Conservation (phyloP, 1,284 basidiomycete species). For the Phellopilus nigrolimitatus region DNA sequence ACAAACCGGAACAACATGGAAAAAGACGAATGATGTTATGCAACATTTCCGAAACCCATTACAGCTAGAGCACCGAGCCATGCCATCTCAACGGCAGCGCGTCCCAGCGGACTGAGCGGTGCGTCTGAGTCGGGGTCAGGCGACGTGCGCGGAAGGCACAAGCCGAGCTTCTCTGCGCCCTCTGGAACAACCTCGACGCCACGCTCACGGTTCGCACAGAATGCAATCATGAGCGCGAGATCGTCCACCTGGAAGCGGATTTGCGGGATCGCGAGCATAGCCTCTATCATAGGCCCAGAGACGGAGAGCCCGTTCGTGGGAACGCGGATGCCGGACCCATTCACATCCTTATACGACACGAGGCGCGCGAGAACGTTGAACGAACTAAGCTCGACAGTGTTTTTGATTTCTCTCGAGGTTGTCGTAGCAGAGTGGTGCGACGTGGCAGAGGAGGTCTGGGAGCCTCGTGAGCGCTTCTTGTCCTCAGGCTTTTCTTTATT, state of each 20-base stretch:
- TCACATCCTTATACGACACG: slow-evolving; percentile 61
- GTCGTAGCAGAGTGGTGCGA: slow-evolving; percentile 29
- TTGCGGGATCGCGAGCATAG: slow-evolving; percentile 40
- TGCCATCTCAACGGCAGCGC: slow-evolving; percentile 74
- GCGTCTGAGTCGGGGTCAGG: slow-evolving; percentile 33
- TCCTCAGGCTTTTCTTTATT: slow-evolving; percentile 31
- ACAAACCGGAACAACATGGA: background rate
- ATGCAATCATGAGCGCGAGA: slow-evolving; percentile 45
- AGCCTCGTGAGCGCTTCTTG: slow-evolving; percentile 34
- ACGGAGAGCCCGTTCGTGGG: slow-evolving; percentile 66
- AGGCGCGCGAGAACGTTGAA: slow-evolving; percentile 68
- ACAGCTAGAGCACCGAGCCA: slow-evolving; percentile 76
- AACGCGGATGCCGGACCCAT: slow-evolving; percentile 64
- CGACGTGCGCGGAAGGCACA: slow-evolving; percentile 37
- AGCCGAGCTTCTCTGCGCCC: slow-evolving; percentile 60
- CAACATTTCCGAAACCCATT: slow-evolving; percentile 50
- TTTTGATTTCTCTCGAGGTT: slow-evolving; percentile 32
- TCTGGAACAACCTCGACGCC: slow-evolving; percentile 69
- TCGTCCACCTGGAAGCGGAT: slow-evolving; percentile 30
- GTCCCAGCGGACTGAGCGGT: slow-evolving; percentile 64
- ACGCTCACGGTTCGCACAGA: slow-evolving; percentile 53
- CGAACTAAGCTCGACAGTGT: slow-evolving; percentile 43
- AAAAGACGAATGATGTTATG: background rate
- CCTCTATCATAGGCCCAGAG: slow-evolving; percentile 55
- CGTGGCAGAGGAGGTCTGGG: slow-evolving; percentile 31